Base-by-base conservation (phyloP, 2,329 filamentous ascomycete genomes). In the Neofusicoccum parvum region DNA sequence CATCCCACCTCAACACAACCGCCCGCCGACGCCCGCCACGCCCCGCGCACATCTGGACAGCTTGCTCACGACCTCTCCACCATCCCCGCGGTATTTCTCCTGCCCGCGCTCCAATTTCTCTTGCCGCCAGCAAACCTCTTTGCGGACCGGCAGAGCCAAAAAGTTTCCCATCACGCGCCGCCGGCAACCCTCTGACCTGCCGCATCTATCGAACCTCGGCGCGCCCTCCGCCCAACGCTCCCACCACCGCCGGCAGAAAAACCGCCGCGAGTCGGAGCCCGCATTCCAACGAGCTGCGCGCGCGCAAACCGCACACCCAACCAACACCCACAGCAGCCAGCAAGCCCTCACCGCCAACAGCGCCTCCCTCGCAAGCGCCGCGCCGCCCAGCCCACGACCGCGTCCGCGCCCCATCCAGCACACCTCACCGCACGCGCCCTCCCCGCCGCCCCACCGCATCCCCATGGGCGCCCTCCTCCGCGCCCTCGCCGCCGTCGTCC, bases 1-100 rank as follows among this genome's bases (percentile, higher is more conserved):
- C 56, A 60, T 48, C 56, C 56, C 56, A 60, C 56, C 56, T 60
- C 56, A 60, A 60, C 56, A 59, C 56, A 60, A 48, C 56, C 43
- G 43, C 32, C 56, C 17, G 15, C 11, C 43, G 23, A 59, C 20
- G 37, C 41, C 39, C 15, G 23, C 32, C 15, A 32, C 39, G 9
- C 39, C 36, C 54, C 23, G 15, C 39, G 15, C 53, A n/a, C 20
- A 12, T 27, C 20, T 2, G 10, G 15, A 4, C 23, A 9, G 36
- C 12, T 34, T 37, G n/a, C 17, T 27, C 9, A 45, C 14, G 17
- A 17, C 50, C 39, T 15, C 27, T 32, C 23, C 14, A 17, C 27
- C 27, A 3, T 15, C n/a, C 11, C n/a, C 14, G 5, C 27, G 27
- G 27, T 7, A 7, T 32, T 12, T 5, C 27, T 3, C 56, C 15